phyloP scores from a whole-genome alignment of 371 early-diverging fungal genomes.

The Circinella umbellata region DNA sequence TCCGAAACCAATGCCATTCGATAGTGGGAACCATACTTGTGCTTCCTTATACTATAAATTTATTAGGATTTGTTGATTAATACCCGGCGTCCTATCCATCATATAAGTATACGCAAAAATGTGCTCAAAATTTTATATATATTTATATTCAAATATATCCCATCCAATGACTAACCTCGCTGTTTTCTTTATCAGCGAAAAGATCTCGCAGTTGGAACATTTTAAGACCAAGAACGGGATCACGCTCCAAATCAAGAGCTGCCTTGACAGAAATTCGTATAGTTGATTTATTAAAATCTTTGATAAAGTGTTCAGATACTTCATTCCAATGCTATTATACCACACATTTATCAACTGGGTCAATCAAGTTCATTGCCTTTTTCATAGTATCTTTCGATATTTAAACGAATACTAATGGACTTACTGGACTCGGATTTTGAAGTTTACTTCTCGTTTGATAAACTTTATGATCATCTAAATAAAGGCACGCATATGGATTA shows the following conservation, averaged over 20 bases:
- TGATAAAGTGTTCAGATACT: slow-evolving; percentile 40
- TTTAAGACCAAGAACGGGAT: slow-evolving; percentile 44
- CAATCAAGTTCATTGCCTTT: too few relatives aligned
- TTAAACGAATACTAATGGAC: background rate
- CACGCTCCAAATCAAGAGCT: slow-evolving; percentile 39
- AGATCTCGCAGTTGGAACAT: slow-evolving; percentile 26
- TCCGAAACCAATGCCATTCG: slow-evolving; percentile 46
- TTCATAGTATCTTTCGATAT: too few relatives aligned
- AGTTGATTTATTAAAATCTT: slow-evolving; percentile 22
- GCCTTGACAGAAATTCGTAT: slow-evolving; percentile 42
- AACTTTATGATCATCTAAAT: slow-evolving; percentile 48
- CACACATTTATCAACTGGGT: too few relatives aligned
- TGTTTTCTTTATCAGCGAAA: slow-evolving; percentile 20
- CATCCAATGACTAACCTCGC: background rate
- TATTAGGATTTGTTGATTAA: too few relatives aligned
- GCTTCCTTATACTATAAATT: slow-evolving; percentile 31
- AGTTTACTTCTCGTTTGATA: slow-evolving; percentile 38
- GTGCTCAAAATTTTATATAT: too few relatives aligned
- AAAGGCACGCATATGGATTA: slow-evolving; percentile 44
- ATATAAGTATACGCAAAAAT: background rate
- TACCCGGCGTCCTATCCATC: too few relatives aligned
- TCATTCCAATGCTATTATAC: slow-evolving; percentile 45
- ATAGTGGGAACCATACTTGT: slow-evolving; percentile 40
- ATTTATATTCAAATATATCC: too few relatives aligned
- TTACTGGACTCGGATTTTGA: slow-evolving; percentile 45